Percentiles rank a stretch among this genome's conserved stretches.
These are phyloP conservation scores for Sarocladiaceae sp. DNA, from an alignment of 2,329 filamentous ascomycete species.

Conservation along the genomic window DNA sequence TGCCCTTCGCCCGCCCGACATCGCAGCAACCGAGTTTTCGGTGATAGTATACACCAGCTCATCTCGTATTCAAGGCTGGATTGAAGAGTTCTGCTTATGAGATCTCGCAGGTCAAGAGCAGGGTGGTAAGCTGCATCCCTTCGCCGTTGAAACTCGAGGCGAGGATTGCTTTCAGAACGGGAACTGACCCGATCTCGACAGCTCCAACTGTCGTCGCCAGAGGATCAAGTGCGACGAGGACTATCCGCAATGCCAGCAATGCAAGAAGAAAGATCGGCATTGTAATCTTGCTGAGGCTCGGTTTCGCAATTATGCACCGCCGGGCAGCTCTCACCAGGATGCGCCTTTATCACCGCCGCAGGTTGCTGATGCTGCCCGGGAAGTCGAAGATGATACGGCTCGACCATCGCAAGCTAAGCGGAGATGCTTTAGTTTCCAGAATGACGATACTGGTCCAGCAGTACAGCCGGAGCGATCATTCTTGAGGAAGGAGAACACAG, in stretches of 20 bases:
- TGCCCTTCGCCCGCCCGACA: too few species aligned
- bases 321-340: background rate
- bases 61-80: too few species aligned
- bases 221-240: slow-evolving; percentile 4
- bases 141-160: background rate
- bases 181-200: too few species aligned
- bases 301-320: background rate
- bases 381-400: background rate
- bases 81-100: too few species aligned
- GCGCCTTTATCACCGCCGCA: background rate
- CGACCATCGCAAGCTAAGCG: background rate
- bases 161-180: too few species aligned
- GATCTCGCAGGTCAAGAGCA: background rate
- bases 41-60: too few species aligned
- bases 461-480: too few species aligned
- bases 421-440: too few species aligned
- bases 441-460: too few species aligned
- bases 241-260: slow-evolving; percentile 2
- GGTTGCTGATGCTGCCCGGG: background rate
- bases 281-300: slow-evolving; percentile 1
- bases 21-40: too few species aligned
- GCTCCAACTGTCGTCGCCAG: slow-evolving; percentile 1
- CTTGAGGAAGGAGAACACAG: too few species aligned
- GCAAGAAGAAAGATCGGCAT: background rate
- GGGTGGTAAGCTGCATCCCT: background rate